phyloP scores from a whole-genome alignment of 106 monocot genomes.

The Ottelia alismoides region DNA sequence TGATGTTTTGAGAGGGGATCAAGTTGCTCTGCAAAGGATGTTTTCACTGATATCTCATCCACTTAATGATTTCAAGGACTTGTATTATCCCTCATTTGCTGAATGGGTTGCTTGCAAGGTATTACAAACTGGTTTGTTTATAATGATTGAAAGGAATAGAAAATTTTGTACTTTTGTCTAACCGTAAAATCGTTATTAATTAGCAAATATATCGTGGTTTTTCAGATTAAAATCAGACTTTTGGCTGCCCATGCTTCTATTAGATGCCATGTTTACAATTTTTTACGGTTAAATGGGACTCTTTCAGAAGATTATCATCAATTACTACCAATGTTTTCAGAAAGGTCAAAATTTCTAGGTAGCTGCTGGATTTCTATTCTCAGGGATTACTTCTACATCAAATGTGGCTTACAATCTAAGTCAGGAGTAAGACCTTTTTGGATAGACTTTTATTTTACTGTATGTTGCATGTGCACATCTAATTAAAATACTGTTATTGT shows the following conservation, averaged over 20 bases:
- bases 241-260: slow-evolving; percentile 95
- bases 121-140: no score
- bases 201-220: neutral
- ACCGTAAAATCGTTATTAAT: neutral
- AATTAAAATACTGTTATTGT: no score
- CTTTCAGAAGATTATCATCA: slow-evolving; percentile 65
- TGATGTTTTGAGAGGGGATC: slow-evolving; percentile 71
- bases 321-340: slow-evolving; percentile 67
- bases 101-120: slow-evolving; percentile 99
- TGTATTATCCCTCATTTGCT: slow-evolving; percentile 96
- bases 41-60: slow-evolving; percentile 76
- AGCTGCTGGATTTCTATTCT: slow-evolving; percentile 75
- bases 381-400: slow-evolving; percentile 70
- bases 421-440: slow-evolving; percentile 33
- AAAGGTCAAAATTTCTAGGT: slow-evolving; percentile 47
- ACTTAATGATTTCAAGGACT: slow-evolving; percentile 76
- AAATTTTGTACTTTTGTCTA: neutral
- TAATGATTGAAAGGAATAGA: no score
- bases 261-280: slow-evolving; percentile 63
- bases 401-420: slow-evolving; percentile 50
- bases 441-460: no score
- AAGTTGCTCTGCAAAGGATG: slow-evolving; percentile 69
- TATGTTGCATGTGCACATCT: no score
- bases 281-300: slow-evolving; percentile 28
- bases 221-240: slow-evolving; percentile 79